Percentiles rank a stretch among this genome's conserved stretches.
Conservation (phyloP, 2,329 filamentous ascomycete genomes). For the Penicillium griseofulvum region DNA sequence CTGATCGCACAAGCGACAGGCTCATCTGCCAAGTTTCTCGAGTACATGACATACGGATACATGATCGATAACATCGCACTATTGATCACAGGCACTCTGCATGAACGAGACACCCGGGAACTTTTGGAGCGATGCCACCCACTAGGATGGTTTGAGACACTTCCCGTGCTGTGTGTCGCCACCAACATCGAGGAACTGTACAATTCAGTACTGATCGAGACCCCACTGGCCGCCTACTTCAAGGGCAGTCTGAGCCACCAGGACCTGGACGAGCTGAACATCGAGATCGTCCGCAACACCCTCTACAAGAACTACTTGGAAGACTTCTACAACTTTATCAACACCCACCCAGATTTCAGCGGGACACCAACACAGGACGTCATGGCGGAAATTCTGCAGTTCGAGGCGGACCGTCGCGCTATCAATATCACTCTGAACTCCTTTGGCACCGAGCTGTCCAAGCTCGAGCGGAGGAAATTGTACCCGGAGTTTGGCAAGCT, state of each 20-base stretch:
- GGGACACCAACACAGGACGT: constrained; percentile 88
- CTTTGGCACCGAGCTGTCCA: constrained; percentile 92
- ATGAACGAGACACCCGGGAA: constrained; percentile 95
- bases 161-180: constrained; percentile 95
- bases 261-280: constrained; percentile 97
- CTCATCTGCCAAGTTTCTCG: constrained; percentile 89
- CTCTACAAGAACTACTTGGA: constrained; percentile 99
- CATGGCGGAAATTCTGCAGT: constrained; percentile 94
- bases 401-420: constrained; percentile 91
- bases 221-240: constrained; percentile 92
- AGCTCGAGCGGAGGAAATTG: constrained; percentile 90
- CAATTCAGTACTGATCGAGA: constrained; percentile 96
- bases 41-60: constrained; percentile 97
- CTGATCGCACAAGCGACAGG: constrained; percentile 90
- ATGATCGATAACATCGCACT: constrained; percentile 99
- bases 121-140: constrained; percentile 94
- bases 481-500: constrained; percentile 90
- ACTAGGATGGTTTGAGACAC: constrained; percentile 97
- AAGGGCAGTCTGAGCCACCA: constrained; percentile 95
- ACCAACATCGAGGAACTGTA: constrained; percentile 99
- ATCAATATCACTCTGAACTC: constrained; percentile 99
- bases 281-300: constrained; percentile 97
- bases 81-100: constrained; percentile 93
- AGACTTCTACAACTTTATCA: constrained; percentile 94
- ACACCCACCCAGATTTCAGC: constrained; percentile 78